phyloP scores from a whole-genome alignment of 2,329 filamentous ascomycete species.

The Curvularia eragrostidis region DNA sequence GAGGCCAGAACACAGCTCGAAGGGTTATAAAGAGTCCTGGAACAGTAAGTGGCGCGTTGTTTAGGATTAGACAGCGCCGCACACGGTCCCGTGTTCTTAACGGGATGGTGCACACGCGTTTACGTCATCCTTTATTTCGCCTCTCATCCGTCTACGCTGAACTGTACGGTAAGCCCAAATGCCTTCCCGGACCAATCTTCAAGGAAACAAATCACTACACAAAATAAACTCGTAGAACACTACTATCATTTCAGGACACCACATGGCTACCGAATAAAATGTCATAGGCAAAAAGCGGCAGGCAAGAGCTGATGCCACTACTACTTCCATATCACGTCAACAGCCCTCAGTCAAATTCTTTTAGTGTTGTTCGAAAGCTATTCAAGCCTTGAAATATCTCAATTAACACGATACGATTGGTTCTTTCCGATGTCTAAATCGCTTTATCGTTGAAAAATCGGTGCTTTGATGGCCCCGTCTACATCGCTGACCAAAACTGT shows the following conservation, averaged over 20 bases:
- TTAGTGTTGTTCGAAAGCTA: background rate
- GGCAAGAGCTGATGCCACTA: background rate
- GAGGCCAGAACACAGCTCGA: background rate
- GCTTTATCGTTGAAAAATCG: too few species aligned
- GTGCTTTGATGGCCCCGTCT: too few species aligned
- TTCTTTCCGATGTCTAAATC: background rate
- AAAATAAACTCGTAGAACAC: background rate
- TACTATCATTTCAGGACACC: background rate
- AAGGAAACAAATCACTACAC: too few species aligned
- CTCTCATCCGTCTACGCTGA: background rate
- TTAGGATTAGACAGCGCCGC: background rate
- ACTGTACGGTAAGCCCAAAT: too few species aligned
- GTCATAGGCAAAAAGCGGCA: too few species aligned
- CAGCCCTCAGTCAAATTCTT: background rate
- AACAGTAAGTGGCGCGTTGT: background rate
- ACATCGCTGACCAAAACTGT: too few species aligned
- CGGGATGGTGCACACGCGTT: conserved; percentile 6
- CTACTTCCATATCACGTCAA: background rate
- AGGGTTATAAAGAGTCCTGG: background rate
- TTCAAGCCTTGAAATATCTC: background rate
- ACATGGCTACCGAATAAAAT: background rate
- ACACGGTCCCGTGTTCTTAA: conserved; percentile 1
- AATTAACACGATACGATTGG: background rate
- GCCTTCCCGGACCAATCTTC: background rate
- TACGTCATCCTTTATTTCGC: conserved; percentile 9